Base-by-base conservation (phyloP, 2,329 filamentous ascomycete species). In the Colletotrichum viniferum region DNA sequence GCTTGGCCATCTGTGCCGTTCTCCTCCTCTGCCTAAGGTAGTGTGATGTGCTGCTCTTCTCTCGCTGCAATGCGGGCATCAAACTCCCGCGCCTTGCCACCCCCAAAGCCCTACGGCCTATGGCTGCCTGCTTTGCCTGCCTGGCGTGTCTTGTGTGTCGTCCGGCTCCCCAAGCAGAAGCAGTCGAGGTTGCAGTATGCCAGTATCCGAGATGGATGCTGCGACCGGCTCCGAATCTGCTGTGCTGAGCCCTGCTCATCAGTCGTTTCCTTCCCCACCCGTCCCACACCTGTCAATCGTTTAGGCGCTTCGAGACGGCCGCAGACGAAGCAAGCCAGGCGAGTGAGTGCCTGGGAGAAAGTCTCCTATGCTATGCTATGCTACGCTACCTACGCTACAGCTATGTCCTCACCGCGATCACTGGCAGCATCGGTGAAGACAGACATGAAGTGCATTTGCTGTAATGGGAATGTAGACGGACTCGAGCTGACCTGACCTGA, bases 171-270 rank as follows among this genome's bases (percentile, higher is more conserved):
- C 58, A 61, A 61, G n/a, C 58, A 36, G 43, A 61, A 61, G 30
- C 58, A 36, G 43, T 52, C 43, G 43, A 52, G n/a, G 43, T 52
- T n/a, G 60, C 10, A 24, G 21, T 43, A 52, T 71, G 68, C 30
- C 21, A 38, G 52, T 61, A 32, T 61, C 21, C 61, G 36, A 24
- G 24, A 26, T 30, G 43, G 34, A 48, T 38, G 52, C 52, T 58
- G 43, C 64, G 64, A 52, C 26, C 58, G 58, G 26, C 26, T 52
- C 48, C 36, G 26, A 66, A 16, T 71, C 68, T 32, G 38, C 61
- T 71, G 34, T 76, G 73, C 60, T 71, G 74, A 74, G 74, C 71
- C 61, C 63, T 56, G 65, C 38, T 36, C 61, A 66, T 66, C 66
- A 61, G 60, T 52, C 43, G 56, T 69, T 71, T 63, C 60, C 58